Conservation (phyloP, 1,139 yeast genomes). For the Pichia sp. region DNA sequence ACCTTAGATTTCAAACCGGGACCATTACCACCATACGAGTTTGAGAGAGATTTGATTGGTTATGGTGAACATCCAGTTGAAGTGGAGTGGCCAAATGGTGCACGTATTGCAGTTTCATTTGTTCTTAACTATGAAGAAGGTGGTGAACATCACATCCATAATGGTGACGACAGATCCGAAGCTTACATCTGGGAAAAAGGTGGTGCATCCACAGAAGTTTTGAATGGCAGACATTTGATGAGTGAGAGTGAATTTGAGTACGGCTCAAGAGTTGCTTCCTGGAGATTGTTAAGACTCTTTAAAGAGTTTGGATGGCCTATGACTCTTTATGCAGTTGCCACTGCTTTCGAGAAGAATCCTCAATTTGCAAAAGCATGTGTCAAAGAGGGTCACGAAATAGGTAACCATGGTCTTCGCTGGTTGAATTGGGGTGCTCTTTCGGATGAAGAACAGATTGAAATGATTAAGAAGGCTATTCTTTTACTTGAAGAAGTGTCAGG, state of each 20-base stretch:
- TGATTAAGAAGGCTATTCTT: constrained; percentile 26
- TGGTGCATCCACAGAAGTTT: constrained; percentile 12
- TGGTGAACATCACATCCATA: constrained; percentile 28
- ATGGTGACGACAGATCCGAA: constrained; percentile 29
- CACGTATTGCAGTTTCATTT: constrained; percentile 31
- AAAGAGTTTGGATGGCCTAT: constrained; percentile 26
- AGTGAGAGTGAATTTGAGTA: constrained; percentile 31
- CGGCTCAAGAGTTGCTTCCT: constrained; percentile 32
- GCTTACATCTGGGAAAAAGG: constrained; percentile 17
- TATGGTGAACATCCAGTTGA: constrained; percentile 31
- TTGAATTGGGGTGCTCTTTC: constrained; percentile 25
- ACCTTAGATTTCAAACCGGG: constrained; percentile 8
- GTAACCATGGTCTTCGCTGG: constrained; percentile 34
- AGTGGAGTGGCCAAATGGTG: constrained; percentile 31
- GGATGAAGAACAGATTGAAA: constrained; percentile 28
- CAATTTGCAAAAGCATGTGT: constrained; percentile 30
- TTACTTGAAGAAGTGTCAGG: constrained; percentile 27
- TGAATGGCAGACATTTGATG: constrained; percentile 23
- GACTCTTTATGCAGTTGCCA: constrained; percentile 33
- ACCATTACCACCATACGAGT: constrained; percentile 9
- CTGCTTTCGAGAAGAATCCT: constrained; percentile 30
- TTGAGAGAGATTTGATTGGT: constrained; percentile 28
- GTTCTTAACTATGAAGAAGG: constrained; percentile 34
- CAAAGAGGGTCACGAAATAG: constrained; percentile 34
- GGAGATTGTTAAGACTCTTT: constrained; percentile 31